Evolutionary conservation across 2,329 filamentous ascomycete species (phyloP).

Genomic region (Botrytis deweyae): DNA sequence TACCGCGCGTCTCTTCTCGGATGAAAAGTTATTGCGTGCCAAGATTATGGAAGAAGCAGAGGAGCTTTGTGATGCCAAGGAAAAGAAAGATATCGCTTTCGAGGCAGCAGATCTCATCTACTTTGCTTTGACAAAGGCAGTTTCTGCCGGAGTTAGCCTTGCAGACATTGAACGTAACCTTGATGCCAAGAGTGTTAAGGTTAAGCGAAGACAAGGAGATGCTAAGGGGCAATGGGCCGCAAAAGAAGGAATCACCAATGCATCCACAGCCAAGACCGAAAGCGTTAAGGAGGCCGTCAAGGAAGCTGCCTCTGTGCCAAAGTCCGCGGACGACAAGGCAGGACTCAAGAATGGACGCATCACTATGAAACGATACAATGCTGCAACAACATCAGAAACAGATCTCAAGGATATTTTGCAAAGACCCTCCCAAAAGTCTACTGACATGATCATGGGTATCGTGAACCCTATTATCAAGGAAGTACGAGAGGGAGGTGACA

Average conservation of each 20-base stretch:
- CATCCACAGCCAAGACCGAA: slow-evolving; percentile 32
- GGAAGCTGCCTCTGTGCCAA: slow-evolving; percentile 49
- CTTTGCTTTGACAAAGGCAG: slow-evolving; percentile 88
- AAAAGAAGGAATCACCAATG: slow-evolving; percentile 66
- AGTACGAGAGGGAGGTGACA: slow-evolving; percentile 79
- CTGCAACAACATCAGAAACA: slow-evolving; percentile 59
- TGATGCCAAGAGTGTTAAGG: slow-evolving; percentile 91
- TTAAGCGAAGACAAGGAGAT: slow-evolving; percentile 88
- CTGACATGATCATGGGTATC: slow-evolving; percentile 89
- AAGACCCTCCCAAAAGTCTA: slow-evolving; percentile 89
- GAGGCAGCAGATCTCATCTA: slow-evolving; percentile 95
- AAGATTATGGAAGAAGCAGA: slow-evolving; percentile 99
- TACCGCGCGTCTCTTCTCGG: slow-evolving; percentile 87
- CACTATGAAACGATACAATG: slow-evolving; percentile 77
- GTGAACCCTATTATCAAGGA: slow-evolving; percentile 90
- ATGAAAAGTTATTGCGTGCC: slow-evolving; percentile 82
- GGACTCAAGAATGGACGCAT: slow-evolving; percentile 60
- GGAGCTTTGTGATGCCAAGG: slow-evolving; percentile 84
- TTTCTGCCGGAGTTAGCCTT: slow-evolving; percentile 78
- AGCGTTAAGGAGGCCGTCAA: slow-evolving; percentile 45
- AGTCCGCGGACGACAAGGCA: slow-evolving; percentile 51
- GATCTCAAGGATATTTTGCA: slow-evolving; percentile 75
- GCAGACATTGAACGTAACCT: slow-evolving; percentile 90
- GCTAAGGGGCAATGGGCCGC: slow-evolving; percentile 91
- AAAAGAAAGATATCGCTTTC: slow-evolving; percentile 81